Base-by-base conservation (phyloP, 1,139 yeast species). In the Kodamaea fungicola region DNA sequence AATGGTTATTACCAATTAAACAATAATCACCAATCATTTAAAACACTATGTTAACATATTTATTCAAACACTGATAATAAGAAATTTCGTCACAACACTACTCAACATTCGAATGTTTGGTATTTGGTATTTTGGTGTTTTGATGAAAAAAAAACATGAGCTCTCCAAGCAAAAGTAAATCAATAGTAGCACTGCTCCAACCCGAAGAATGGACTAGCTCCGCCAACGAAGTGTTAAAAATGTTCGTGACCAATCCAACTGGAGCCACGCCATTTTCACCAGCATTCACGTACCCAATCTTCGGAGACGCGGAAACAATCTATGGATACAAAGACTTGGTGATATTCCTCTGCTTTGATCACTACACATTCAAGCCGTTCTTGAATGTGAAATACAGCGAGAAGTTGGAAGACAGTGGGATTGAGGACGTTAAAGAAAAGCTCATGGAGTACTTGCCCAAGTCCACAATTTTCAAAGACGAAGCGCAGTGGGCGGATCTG, bases 291-390 rank as follows among this genome's bases (percentile, higher is more conserved):
- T 92, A 92, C 59, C 96, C 97, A 2, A 82, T 92, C 9, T 92
- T 79, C 64, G 97, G 97, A 7, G 96, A 89, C 39, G 74, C 88
- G 2, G 98, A 94, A 57, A 80, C 83, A 37, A 81, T 94, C 7
- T 88, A 80, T 56, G 99, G 99, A 2, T 94, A 78, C 56, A 73
- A 82, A 47, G 83, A 78, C 50, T 67, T 90, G 32, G 67, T 69
- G 32, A 74, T 76, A 25, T 67, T 59, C 40, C 55, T 71, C 22
- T 71, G 76, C 44, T 71, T 69, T 46, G 76, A 71, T 46, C 74
- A 74, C 47, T 68, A 52, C 46, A 68, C 74, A 6, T 67, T 67
- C 42, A 55, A 55, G 34, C 74, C 75, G n/a, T 69, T 70, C 48
- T 59, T 80, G 41, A 78, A 78, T 39, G 77, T 83, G 37, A 74